These are phyloP conservation scores for Artemisia annua DNA, from an alignment of 129 eudicot genomes.

Conservation along the genomic window DNA sequence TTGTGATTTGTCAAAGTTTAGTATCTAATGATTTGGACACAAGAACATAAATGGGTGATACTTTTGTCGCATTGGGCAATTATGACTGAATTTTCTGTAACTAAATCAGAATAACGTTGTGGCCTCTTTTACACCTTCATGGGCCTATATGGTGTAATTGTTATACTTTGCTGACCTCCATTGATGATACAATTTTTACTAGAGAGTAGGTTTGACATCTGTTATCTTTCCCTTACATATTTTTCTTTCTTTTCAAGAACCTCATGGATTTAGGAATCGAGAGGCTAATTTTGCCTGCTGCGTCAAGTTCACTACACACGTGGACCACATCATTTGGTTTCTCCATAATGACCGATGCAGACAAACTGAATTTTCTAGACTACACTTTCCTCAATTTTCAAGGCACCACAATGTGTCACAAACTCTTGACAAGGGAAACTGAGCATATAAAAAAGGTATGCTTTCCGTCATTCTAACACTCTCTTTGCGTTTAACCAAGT, in stretches of 20 bases:
- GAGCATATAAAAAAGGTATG: background rate
- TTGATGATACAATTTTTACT: background rate
- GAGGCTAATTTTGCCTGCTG: slow-evolving; percentile 74
- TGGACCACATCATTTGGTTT: slow-evolving; percentile 79
- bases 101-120: background rate
- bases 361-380: slow-evolving; percentile 48
- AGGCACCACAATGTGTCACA: slow-evolving; percentile 76
- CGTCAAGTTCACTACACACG: slow-evolving; percentile 49
- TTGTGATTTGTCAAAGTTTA: background rate
- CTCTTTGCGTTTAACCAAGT: background rate
- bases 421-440: slow-evolving; percentile 27
- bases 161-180: background rate
- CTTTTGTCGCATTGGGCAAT: background rate
- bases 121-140: background rate
- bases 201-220: background rate
- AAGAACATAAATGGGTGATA: background rate
- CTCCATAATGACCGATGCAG: slow-evolving; percentile 44
- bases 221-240: background rate
- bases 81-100: background rate
- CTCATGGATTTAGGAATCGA: slow-evolving; percentile 62
- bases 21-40: background rate
- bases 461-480: background rate
- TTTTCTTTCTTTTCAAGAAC: slow-evolving; percentile 33
- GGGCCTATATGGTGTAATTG: background rate
- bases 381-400: slow-evolving; percentile 68